Conservation (phyloP, 140 eudicot species). For the Oenanthe javanica region DNA sequence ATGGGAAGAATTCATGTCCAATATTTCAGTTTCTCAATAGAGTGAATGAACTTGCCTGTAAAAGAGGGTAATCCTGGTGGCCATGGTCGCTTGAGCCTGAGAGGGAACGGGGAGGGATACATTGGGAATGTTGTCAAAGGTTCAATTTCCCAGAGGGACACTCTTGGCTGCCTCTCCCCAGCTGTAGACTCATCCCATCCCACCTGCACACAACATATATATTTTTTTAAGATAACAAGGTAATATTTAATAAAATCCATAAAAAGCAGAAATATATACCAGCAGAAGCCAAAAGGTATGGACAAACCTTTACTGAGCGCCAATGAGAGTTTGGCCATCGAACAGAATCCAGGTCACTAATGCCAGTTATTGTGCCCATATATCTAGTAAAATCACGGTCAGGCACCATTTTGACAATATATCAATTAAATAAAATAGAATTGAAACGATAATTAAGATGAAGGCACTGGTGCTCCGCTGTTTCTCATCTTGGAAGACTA, state of each 20-base stretch:
- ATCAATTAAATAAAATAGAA: neutral
- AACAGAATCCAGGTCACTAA: constrained; percentile 65
- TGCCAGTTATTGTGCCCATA: constrained; percentile 88
- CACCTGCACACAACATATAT: constrained; percentile 23
- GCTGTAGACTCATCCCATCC: constrained; percentile 98
- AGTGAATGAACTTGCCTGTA: constrained; percentile 20
- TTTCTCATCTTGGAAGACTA: neutral
- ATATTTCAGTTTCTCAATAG: neutral
- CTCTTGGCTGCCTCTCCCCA: constrained; percentile 93
- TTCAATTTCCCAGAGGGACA: constrained; percentile 89
- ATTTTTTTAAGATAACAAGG: neutral
- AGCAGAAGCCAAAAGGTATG: neutral
- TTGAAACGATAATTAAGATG: neutral
- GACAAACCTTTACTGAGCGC: constrained; percentile 72
- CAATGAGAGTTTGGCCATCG: constrained; percentile 87
- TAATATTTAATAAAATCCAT: neutral
- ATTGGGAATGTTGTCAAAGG: constrained; percentile 85
- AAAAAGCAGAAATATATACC: neutral
- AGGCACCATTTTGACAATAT: neutral
- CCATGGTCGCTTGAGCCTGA: constrained; percentile 89
- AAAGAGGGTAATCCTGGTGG: constrained; percentile 68
- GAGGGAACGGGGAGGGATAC: constrained; percentile 89
- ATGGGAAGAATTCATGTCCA: neutral
- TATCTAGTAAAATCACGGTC: constrained; percentile 30
- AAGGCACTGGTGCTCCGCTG: neutral